Base-by-base conservation (phyloP, 73 alveolate genomes). In the Paramecium caudatum region DNA sequence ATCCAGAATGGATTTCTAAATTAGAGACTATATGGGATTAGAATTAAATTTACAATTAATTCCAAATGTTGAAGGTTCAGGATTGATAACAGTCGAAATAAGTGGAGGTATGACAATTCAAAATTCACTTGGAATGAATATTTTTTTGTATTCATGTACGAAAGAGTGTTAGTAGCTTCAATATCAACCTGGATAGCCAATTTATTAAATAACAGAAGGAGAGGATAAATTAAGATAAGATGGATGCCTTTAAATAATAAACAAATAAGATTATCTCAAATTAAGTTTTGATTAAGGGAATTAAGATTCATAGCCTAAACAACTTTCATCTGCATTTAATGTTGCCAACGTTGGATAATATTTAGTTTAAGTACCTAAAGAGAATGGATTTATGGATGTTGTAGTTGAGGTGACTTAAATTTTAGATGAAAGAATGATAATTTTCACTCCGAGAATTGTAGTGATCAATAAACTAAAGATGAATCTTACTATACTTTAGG, bases 101-200 rank as follows among this genome's bases (percentile, higher is more conserved):
- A 68, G 43, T 74, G 88, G 88, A 0, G 88, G 88, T 13, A 34
- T 74, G 33, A 74, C 88, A 1, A 27, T 74, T n/a, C 19, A 74
- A 39, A 74, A 74, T 45, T 41, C 88, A 3, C 13, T 74, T 13
- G 88, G 88, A 17, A 10, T 74, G 32, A 13, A 36, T 27, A 74
- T 74, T 3, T 74, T 10, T 21, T 74, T 74, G 17, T 74, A 41
- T 74, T 23, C 55, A 10, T 34, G 25, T 10, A 74, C 36, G 12
- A 19, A 41, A 41, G 17, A 37, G 25, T 39, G 43, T 17, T 41
- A 23, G 43, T 12, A n/a, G 17, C 36, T 74, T 10, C 8, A 48
- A 48, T 74, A 74, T n/a, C 5, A 27, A 16, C 55, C 88, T 37
- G 88, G 88, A 39, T 74, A 74, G 33, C 88, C 88, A 17, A 74